Base-by-base conservation (phyloP, 768 basidiomycete genomes). In the Amanita exitialis region DNA sequence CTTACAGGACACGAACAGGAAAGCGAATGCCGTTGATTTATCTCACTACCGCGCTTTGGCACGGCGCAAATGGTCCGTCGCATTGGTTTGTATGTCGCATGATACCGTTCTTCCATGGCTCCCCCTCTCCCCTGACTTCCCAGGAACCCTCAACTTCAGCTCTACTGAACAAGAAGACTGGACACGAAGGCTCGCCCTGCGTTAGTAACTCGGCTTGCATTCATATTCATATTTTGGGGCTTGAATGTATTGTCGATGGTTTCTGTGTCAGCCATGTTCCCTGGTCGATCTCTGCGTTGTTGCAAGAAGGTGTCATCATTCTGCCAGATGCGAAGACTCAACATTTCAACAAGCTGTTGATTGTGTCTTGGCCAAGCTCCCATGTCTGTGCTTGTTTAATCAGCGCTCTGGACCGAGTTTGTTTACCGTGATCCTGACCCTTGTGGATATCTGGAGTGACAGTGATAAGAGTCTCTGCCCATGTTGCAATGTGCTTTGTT, bases 161-260 rank as follows among this genome's bases (percentile, higher is more conserved):
- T 62, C 72, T 67, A 71, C 65, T 58, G 45, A 21, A 69, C 69
- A 70, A 63, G 68, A 68, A 70, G 73, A 69, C 62, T 57, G 62
- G 64, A 66, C 63, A 53, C 57, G 57, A 60, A 53, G 57, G 57
- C 55, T 53, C 54, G 59, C 65, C 59, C 53, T 63, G 62, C 62
- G 64, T 61, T 64, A 69, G 67, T 73, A 72, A 54, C 64, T 56
- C 55, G 61, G 66, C 59, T 61, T 65, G 62, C 69, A 61, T 60
- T 59, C 44, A 23, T 41, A 48, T 54, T 55, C 61, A 48, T 56
- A 53, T 59, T 57, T 39, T 34, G 59, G 49, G 55, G 34, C 56
- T 51, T 56, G 60, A 55, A 47, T 49, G 50, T 13, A 44, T 45
- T 32, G 48, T 43, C 47, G 44, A 44, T 48, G 46, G 42, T 55